A percentile compares a stretch with the other conserved stretches of the same genome.
Conservation (phyloP, 176 grass and related monocot genomes). For the Hyparrhenia diplandra region DNA sequence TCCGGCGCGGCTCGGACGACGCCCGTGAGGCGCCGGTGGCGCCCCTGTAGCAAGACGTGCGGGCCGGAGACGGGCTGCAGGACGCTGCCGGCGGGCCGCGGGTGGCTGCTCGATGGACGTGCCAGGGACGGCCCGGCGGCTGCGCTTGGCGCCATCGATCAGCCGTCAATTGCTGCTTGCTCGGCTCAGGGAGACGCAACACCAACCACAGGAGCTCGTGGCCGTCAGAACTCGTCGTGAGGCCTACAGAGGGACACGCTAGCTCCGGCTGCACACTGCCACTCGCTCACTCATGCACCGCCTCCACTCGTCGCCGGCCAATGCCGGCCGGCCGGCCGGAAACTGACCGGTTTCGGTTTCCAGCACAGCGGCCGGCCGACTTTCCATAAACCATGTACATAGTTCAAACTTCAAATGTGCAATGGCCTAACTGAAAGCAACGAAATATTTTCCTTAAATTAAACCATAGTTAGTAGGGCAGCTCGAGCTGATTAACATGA, state of each 20-base stretch:
- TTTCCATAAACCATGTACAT: neutral
- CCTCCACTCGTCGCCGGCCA: neutral
- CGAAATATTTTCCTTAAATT: no score
- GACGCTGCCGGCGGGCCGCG: neutral
- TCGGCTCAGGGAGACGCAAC: neutral
- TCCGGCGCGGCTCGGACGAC: constrained; percentile 21
- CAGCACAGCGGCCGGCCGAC: neutral
- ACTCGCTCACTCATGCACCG: neutral
- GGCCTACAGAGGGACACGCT: constrained; percentile 11
- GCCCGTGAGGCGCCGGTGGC: neutral
- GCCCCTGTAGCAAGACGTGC: neutral
- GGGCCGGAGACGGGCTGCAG: neutral
- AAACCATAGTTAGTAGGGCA: no score
- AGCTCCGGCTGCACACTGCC: neutral
- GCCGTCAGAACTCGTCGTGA: neutral
- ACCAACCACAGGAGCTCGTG: neutral
- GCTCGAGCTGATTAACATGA: no score
- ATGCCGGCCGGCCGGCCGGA: neutral
- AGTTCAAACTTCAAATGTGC: no score
- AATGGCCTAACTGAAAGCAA: no score
- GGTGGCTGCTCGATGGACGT: neutral
- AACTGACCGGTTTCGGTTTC: neutral
- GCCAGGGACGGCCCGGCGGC: neutral
- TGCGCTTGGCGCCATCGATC: constrained; percentile 37
- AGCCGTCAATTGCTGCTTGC: neutral